phyloP scores from a whole-genome alignment of 192 early-diverging fungal genomes.

The Backusella psychrophila region DNA sequence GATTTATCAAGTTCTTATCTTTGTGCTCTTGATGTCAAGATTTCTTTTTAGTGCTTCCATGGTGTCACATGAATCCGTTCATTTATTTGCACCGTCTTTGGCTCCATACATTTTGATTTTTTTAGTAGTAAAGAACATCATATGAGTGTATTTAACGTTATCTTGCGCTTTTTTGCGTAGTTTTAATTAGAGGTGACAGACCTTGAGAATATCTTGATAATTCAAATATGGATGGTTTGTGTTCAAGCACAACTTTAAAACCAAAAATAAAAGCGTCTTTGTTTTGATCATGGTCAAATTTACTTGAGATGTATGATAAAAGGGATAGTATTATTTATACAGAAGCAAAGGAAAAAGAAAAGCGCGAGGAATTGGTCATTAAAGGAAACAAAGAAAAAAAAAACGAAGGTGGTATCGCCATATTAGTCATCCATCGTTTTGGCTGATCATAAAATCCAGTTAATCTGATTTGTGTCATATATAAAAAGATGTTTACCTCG shows the following conservation, averaged over 20 bases:
- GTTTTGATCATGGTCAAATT: neutral
- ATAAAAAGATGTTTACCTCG: neutral
- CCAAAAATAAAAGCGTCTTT: neutral
- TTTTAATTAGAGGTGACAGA: neutral
- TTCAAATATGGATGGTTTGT: neutral
- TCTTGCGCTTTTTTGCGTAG: neutral
- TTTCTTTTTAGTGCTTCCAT: neutral
- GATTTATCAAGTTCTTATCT: neutral
- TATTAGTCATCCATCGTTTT: neutral
- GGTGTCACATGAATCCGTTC: neutral
- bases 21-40: neutral
- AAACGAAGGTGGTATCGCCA: neutral
- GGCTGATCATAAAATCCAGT: neutral
- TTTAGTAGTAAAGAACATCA: neutral
- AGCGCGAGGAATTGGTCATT: neutral
- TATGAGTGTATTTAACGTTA: neutral
- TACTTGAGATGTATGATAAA: neutral
- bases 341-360: neutral
- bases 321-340: neutral
- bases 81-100: neutral
- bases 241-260: neutral
- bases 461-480: neutral
- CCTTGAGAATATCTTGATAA: neutral
- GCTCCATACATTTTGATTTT: neutral
- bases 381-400: neutral